Conservation (phyloP, 441 rosid genomes). For the Manihot esculenta region DNA sequence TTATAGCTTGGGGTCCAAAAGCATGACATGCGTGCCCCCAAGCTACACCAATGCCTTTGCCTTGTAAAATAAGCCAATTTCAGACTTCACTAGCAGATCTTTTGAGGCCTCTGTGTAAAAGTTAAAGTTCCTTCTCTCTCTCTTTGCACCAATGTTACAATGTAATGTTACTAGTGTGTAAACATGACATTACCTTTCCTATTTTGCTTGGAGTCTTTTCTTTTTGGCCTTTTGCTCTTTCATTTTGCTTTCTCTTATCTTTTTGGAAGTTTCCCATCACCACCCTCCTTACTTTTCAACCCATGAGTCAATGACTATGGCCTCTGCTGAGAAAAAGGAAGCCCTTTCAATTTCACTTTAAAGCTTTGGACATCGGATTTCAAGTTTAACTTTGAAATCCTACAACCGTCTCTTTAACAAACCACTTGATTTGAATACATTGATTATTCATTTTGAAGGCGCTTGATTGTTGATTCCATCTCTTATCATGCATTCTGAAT, state of each 20-base stretch:
- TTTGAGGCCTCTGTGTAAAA: slow-evolving; percentile 21
- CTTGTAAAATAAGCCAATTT: slow-evolving; percentile 22
- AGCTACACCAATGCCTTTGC: slow-evolving; percentile 16
- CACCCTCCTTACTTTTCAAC: slow-evolving; percentile 6
- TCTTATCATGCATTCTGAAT: no score
- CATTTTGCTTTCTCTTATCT: slow-evolving; percentile 21
- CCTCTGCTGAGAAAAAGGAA: background rate
- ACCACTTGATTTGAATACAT: no score
- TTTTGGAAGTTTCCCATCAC: slow-evolving; percentile 48
- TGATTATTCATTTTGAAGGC: no score
- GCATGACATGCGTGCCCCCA: slow-evolving; percentile 30
- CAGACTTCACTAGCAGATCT: slow-evolving; percentile 16
- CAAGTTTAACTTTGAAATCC: background rate
- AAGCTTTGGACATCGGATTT: no score
- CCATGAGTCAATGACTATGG: background rate
- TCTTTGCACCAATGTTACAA: no score
- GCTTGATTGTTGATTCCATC: no score
- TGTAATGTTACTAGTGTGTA: slow-evolving; percentile 5
- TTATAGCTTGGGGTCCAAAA: slow-evolving; percentile 24
- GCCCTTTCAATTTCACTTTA: background rate
- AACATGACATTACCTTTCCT: slow-evolving; percentile 28
- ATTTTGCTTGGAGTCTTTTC: slow-evolving; percentile 15
- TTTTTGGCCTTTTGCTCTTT: slow-evolving; percentile 24
- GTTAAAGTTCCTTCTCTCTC: slow-evolving; percentile 15
- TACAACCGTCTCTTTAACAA: no score